Conservation (phyloP, 805 yeast species). For the Wickerhamomyces rabaulensis region DNA sequence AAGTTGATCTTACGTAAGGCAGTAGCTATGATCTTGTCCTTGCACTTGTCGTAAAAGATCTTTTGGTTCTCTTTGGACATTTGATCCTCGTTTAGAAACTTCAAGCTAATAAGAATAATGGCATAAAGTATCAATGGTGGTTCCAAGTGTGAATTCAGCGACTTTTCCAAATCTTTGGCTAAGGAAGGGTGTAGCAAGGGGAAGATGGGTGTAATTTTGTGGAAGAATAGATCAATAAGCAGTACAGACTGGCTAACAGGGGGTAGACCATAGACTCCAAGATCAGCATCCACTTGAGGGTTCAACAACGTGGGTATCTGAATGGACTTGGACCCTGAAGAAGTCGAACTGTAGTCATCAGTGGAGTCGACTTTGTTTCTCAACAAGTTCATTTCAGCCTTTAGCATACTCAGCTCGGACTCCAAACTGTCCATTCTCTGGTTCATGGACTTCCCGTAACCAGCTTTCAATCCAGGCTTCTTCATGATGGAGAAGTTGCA, state of each 20-base stretch:
- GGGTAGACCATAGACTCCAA: conserved; percentile 8
- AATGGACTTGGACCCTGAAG: conserved; percentile 3
- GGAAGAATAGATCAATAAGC: conserved; percentile 17
- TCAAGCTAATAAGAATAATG: conserved; percentile 16
- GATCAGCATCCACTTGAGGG: conserved; percentile 3
- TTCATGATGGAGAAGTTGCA: conserved; percentile 17
- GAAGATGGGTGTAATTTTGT: conserved; percentile 15
- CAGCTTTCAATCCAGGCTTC: conserved; percentile 21
- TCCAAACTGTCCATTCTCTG: conserved; percentile 18
- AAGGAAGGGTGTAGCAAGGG: conserved; percentile 19
- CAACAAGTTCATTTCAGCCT: conserved; percentile 2
- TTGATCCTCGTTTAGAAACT: conserved; percentile 16
- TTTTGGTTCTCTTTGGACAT: conserved; percentile 10
- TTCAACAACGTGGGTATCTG: conserved; percentile 17
- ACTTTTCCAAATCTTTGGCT: conserved; percentile 8
- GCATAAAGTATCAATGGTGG: conserved; percentile 18
- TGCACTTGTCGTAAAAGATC: conserved; percentile 10
- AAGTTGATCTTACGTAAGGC: conserved; percentile 17
- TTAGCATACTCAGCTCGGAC: conserved; percentile 7
- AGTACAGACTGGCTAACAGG: conserved; percentile 10
- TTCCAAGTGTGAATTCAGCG: conserved; percentile 6
- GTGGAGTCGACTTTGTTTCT: not conserved
- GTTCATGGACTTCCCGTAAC: conserved; percentile 19
- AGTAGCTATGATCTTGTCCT: conserved; percentile 16
- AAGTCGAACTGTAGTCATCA: not conserved